Base-by-base conservation (phyloP, 164 flowering plant genomes). In the Litsea cubeba region DNA sequence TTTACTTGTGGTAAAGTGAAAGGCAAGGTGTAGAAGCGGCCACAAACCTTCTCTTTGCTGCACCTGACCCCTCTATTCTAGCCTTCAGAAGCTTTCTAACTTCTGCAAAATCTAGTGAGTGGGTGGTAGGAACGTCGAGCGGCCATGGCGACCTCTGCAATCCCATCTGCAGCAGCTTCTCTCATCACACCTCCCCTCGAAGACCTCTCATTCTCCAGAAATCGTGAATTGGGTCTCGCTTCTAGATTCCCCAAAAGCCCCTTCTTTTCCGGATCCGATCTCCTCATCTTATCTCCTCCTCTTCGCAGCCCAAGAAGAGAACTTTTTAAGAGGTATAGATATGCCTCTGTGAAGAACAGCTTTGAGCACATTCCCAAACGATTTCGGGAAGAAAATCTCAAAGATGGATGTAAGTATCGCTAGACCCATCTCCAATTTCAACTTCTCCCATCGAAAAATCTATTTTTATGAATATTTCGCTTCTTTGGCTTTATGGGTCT, bases 341-440 rank as follows among this genome's bases (percentile, higher is more conserved):
- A 86, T 24, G 76, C 71, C 12, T 80, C 87, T 23, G 77, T 80
- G 46, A 40, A 68, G n/a, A 78, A 67, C 24, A 79, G 84, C 12
- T 69, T 82, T 40, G 87, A 87, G 74, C 85, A 88, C 72, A 87
- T 94, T 23, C 98, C 98, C 60, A 89, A 88, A 72, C 87, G 85
- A 81, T 94, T 94, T 83, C 80, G 92, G 58, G 82, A 84, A 77
- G 97, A 88, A 75, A 92, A 94, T 78, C 91, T 94, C 71, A 83
- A 84, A 70, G 97, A 91, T 32, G 97, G 97, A 79, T 79, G 98
- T 92, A 66, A 84, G 88, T 86, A 26, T 69, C 70, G 5, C 20
- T 70, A 3, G 8, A 22, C 49, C 67, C 12, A 69, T 11, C 1
- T 30, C 57, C 54, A 20, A 17, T 28, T 57, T 71, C 65, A 28